Base-by-base conservation (phyloP, 495 filamentous ascomycete genomes). In the Penicillium simplicissimum region DNA sequence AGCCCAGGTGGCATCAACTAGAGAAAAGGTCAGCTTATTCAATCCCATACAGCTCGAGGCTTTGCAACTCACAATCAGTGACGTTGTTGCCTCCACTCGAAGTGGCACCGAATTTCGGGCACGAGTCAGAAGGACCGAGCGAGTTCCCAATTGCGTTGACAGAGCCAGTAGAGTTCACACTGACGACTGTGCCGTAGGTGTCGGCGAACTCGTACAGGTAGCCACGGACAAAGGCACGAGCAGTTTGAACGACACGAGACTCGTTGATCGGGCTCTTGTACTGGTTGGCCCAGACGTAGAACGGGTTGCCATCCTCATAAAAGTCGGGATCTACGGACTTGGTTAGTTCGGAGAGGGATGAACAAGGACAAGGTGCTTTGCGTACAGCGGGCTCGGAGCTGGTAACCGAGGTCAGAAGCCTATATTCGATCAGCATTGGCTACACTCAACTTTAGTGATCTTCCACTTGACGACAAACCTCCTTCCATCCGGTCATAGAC, bases 261-360 rank as follows among this genome's bases (percentile, higher is more conserved):
- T 65, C 49, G 31, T 63, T 68, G 57, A 86, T 76, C 6, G 82
- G 80, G 10, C 76, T 75, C 42, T 77, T 74, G 64, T 85, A 86
- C 52, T 82, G 76, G 62, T 87, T 87, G 6, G 81, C 80, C 84
- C 84, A 87, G 10, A 82, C 70, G 8, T 77, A 66, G 72, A 86
- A 86, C 0, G 76, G 76, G 14, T 76, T 77, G 45, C 81, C 82
- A 47, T 85, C 79, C 19, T 67, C 65, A 66, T 87, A 87, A 38
- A 87, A 78, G n/a, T 75, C 58, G 14, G 84, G 83, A 59, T 86
- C 84, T 58, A 21, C 8, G 23, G 21, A 40, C 21, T 35, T 14
- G 31, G 9, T 14, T 33, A 28, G 37, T 62, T 33, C 54, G 55
- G 33, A n/a, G n/a, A 13, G 8, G 28, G 3, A 34, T n/a, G 11